Evolutionary conservation across 2,329 filamentous ascomycete species (phyloP).

Genomic region (Knoxdaviesia capensis): DNA sequence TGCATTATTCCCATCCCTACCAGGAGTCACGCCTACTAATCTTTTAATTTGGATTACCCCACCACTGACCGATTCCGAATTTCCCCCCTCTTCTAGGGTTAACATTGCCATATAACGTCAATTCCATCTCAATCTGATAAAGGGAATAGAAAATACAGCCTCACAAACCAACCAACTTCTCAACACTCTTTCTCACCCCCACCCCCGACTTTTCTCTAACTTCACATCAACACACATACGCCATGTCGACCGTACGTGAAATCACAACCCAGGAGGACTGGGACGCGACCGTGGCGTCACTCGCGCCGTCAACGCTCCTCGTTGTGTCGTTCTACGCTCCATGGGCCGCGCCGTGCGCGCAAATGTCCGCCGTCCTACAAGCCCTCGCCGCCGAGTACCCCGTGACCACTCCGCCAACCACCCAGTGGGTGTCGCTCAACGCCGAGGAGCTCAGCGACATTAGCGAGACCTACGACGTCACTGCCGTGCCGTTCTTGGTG

Average conservation of each 20-base stretch:
- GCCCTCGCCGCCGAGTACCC: constrained; percentile 78
- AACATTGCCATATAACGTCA: too few relatives aligned
- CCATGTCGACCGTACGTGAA: constrained; percentile 60
- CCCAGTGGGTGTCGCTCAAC: constrained; percentile 78
- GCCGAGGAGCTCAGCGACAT: constrained; percentile 88
- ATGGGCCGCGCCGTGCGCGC: constrained; percentile 89
- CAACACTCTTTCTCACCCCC: background rate
- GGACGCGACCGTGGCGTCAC: constrained; percentile 42
- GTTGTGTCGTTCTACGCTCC: constrained; percentile 90
- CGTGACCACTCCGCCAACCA: constrained; percentile 39
- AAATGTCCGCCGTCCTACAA: constrained; percentile 75
- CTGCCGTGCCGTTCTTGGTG: constrained; percentile 81
- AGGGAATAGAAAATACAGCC: background rate
- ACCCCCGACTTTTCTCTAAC: background rate
- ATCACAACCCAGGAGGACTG: constrained; percentile 58
- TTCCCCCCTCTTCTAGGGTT: too few relatives aligned
- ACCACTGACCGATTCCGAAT: too few relatives aligned
- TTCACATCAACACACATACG: constrained; percentile 6
- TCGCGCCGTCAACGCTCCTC: constrained; percentile 51
- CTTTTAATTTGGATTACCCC: too few relatives aligned
- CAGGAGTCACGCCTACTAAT: too few relatives aligned
- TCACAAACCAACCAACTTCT: background rate
- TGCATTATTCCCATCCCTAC: too few relatives aligned
- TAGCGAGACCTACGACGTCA: constrained; percentile 82
- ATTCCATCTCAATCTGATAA: too few relatives aligned